Evolutionary conservation across 2,329 filamentous ascomycete species (phyloP).

Genomic region (Fusarium haematococcum): DNA sequence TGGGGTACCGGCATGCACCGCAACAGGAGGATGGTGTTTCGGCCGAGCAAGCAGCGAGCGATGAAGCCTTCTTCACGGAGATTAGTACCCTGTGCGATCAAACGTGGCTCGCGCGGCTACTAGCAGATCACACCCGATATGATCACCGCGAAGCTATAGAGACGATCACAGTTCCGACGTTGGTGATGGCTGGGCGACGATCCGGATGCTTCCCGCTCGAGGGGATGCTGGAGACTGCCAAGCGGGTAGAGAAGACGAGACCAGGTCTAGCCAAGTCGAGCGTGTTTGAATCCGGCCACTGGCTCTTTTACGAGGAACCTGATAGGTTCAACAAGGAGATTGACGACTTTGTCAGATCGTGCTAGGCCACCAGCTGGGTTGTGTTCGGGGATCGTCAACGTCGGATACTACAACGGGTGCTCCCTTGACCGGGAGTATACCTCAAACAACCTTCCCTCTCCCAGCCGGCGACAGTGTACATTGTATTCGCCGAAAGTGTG

Average conservation of each 20-base stretch:
- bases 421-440: background rate
- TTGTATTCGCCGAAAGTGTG: background rate
- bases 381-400: background rate
- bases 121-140: constrained; percentile 44
- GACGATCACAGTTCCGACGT: constrained; percentile 38
- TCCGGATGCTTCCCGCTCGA: constrained; percentile 44
- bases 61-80: constrained; percentile 41
- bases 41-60: constrained; percentile 35
- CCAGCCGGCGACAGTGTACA: background rate
- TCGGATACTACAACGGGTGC: background rate
- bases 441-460: background rate
- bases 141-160: constrained; percentile 44
- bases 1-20: constrained; percentile 43
- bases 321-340: constrained; percentile 43
- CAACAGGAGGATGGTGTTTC: constrained; percentile 33
- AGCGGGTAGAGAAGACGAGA: constrained; percentile 32
- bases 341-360: constrained; percentile 34
- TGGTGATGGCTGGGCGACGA: constrained; percentile 43
- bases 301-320: constrained; percentile 45
- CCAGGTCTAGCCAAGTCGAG: constrained; percentile 37
- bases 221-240: constrained; percentile 43
- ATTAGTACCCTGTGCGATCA: constrained; percentile 44
- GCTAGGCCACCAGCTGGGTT: constrained; percentile 7
- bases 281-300: constrained; percentile 43
- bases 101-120: constrained; percentile 41